phyloP scores from a whole-genome alignment of 192 early-diverging fungal species.

The Coemansia sp. region DNA sequence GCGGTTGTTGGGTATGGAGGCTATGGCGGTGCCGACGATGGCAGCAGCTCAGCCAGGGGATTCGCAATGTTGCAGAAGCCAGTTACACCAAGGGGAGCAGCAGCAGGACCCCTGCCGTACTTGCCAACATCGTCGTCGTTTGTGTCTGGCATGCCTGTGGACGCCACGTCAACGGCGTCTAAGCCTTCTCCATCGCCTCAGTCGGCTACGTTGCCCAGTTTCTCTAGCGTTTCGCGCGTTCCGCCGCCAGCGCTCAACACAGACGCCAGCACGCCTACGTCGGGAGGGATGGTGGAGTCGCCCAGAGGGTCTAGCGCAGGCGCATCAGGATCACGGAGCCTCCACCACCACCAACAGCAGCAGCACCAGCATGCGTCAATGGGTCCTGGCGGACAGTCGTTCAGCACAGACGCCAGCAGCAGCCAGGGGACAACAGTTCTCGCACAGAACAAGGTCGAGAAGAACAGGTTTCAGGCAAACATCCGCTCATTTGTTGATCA shows the following conservation, averaged over 20 bases:
- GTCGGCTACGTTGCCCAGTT: constrained; percentile 7
- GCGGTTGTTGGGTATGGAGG: not conserved
- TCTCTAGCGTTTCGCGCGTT: constrained; percentile 9
- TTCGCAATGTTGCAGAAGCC: not conserved
- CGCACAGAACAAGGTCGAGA: constrained; percentile 47
- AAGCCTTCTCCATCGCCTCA: constrained; percentile 26
- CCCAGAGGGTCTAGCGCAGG: constrained; percentile 15
- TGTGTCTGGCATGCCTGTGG: constrained; percentile 17
- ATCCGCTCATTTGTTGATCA: constrained; percentile 53
- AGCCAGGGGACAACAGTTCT: constrained; percentile 1
- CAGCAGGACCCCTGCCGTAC: constrained; percentile 21
- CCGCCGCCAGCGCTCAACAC: constrained; percentile 6
- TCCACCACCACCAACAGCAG: constrained; percentile 10
- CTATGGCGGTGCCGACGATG: not conserved
- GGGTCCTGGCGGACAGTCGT: constrained; percentile 7
- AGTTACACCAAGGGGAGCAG: not conserved
- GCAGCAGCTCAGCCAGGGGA: not conserved
- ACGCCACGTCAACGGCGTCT: constrained; percentile 21
- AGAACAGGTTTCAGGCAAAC: constrained; percentile 54
- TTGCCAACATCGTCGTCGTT: constrained; percentile 8
- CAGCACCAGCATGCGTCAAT: not conserved
- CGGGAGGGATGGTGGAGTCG: constrained; percentile 26
- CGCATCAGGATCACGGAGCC: not conserved
- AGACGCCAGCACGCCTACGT: constrained; percentile 10
- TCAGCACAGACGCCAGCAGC: constrained; percentile 2